A percentile compares a stretch with the other conserved stretches of the same genome.
These are phyloP conservation scores for Plasmodium vivax DNA, from an alignment of 169 alveolate species.

Conservation along the genomic window DNA sequence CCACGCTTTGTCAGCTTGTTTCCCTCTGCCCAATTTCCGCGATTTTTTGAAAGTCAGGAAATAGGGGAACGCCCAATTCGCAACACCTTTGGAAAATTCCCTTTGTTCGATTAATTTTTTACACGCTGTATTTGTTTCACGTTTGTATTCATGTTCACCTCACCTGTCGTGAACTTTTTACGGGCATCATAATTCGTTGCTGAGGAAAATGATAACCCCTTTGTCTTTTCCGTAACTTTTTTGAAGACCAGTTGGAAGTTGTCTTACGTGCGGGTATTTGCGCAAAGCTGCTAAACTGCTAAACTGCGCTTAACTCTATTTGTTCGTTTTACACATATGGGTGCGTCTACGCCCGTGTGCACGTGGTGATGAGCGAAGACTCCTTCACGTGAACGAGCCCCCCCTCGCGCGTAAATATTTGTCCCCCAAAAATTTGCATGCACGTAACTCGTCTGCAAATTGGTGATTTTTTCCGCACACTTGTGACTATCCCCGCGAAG, in stretches of 20 bases:
- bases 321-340: background rate
- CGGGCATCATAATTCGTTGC: background rate
- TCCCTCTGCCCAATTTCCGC: background rate
- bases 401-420: background rate
- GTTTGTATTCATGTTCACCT: background rate
- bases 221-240: background rate
- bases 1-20: background rate
- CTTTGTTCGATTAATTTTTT: slow-evolving; percentile 14
- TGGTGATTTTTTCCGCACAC: background rate
- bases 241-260: slow-evolving; percentile 3
- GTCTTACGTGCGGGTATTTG: background rate
- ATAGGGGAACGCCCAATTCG: background rate
- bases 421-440: background rate
- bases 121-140: background rate
- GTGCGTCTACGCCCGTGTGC: slow-evolving; percentile 1
- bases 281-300: background rate
- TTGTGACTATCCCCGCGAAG: background rate
- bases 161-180: background rate
- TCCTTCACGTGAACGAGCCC: slow-evolving; percentile 4
- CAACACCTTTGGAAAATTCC: background rate
- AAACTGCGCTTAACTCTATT: background rate
- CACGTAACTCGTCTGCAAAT: background rate
- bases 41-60: background rate
- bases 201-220: background rate
- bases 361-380: background rate